Percentiles rank a stretch among this genome's conserved stretches.
These are phyloP conservation scores for Paraphoma chrysanthemicola DNA, from an alignment of 2,329 filamentous ascomycete species.

Conservation along the genomic window DNA sequence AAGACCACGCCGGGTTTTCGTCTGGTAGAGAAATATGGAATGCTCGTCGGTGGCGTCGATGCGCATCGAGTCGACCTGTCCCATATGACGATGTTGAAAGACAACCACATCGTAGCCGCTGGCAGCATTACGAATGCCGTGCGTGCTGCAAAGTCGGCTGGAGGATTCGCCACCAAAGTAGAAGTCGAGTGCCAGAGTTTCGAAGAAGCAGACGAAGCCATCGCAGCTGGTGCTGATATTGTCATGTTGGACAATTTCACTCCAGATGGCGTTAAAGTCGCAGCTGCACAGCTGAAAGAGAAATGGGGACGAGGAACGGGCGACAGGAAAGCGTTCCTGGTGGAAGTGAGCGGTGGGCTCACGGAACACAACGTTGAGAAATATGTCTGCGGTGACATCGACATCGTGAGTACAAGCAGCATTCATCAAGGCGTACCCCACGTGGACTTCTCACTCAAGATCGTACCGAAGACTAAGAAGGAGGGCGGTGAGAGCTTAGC, in stretches of 20 bases:
- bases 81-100: slow-evolving; percentile 98
- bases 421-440: slow-evolving; percentile 96
- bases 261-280: slow-evolving; percentile 75
- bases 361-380: slow-evolving; percentile 81
- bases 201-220: slow-evolving; percentile 88
- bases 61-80: slow-evolving; percentile 85
- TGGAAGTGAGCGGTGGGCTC: slow-evolving; percentile 93
- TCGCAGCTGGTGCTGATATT: slow-evolving; percentile 88
- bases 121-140: slow-evolving; percentile 86
- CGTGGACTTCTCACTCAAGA: slow-evolving; percentile 96
- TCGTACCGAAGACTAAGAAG: slow-evolving; percentile 58
- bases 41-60: slow-evolving; percentile 92
- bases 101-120: slow-evolving; percentile 96
- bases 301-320: slow-evolving; percentile 74
- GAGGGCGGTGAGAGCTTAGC: slow-evolving; percentile 19
- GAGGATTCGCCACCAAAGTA: slow-evolving; percentile 90
- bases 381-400: slow-evolving; percentile 84
- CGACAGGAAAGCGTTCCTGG: slow-evolving; percentile 68
- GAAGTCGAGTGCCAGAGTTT: slow-evolving; percentile 95
- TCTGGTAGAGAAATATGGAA: slow-evolving; percentile 96
- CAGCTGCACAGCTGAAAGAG: slow-evolving; percentile 77
- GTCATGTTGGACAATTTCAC: slow-evolving; percentile 98
- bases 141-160: slow-evolving; percentile 79
- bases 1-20: slow-evolving; percentile 98
- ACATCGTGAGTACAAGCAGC: slow-evolving; percentile 94